A percentile compares a stretch with the other conserved stretches of the same genome.
These are phyloP conservation scores for Clonostachys byssicola DNA, from an alignment of 2,329 filamentous ascomycete species.

Conservation along the genomic window DNA sequence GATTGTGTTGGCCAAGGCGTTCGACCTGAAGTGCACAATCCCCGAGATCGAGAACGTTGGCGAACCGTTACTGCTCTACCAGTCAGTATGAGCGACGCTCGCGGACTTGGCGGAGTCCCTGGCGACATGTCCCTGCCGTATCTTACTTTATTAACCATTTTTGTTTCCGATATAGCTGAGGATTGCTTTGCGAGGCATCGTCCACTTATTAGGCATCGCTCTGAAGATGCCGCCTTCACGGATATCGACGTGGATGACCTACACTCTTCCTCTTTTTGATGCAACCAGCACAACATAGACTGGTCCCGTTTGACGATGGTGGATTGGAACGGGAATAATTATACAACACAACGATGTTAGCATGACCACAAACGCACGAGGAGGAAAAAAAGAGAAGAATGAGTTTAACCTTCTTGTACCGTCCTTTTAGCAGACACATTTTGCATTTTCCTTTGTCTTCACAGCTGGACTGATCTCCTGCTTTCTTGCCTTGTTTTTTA, in stretches of 20 bases:
- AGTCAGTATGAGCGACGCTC: conserved; percentile 40
- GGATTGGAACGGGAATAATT: background rate
- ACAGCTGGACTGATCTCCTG: background rate
- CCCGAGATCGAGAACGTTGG: conserved; percentile 98
- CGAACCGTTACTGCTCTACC: conserved; percentile 90
- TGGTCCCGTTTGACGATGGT: no score
- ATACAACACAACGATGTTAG: background rate
- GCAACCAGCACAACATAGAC: no score
- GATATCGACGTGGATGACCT: no score
- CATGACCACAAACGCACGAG: background rate
- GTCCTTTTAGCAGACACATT: background rate
- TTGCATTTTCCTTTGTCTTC: conserved; percentile 1
- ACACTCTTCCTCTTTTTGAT: no score
- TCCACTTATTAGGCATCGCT: no score
- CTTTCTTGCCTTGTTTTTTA: background rate
- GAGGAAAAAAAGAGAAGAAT: background rate
- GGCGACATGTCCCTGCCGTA: no score
- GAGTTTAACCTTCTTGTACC: background rate
- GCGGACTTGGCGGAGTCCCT: no score
- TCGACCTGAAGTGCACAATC: conserved; percentile 98
- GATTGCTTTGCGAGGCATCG: no score
- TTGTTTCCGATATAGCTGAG: no score
- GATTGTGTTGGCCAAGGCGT: conserved; percentile 97
- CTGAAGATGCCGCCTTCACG: no score
- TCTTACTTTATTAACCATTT: no score